These are phyloP conservation scores for Dryas drummondii DNA, from an alignment of 306 rosid genomes.

Conservation along the genomic window DNA sequence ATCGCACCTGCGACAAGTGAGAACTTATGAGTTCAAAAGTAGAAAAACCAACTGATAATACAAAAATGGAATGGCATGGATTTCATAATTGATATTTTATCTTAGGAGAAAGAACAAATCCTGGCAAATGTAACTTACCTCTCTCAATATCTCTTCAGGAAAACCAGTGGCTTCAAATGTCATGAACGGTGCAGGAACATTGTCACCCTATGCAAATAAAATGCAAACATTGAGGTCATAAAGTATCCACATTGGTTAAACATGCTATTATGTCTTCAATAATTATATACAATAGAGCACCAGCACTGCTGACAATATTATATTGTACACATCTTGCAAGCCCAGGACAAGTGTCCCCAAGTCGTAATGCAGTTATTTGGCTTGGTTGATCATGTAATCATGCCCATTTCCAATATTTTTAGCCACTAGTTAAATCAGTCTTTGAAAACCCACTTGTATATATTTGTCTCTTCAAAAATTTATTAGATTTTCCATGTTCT, in stretches of 20 bases:
- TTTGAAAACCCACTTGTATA: background rate
- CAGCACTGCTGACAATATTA: background rate
- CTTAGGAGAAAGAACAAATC: conserved; percentile 22
- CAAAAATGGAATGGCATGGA: conserved; percentile 30
- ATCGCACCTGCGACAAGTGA: conserved; percentile 99
- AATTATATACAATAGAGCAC: conserved; percentile 19
- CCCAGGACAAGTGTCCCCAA: too few species aligned
- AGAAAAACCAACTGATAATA: conserved; percentile 24
- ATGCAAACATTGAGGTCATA: conserved; percentile 27
- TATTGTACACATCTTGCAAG: background rate
- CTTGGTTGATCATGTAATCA: background rate
- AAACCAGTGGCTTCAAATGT: conserved; percentile 91
- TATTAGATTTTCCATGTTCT: background rate
- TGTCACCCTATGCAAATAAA: conserved; percentile 72
- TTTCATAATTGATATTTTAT: conserved; percentile 33
- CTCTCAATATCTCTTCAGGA: conserved; percentile 94
- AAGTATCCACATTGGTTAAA: background rate
- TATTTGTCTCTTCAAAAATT: background rate
- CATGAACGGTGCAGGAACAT: conserved; percentile 91
- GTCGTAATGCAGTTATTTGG: background rate
- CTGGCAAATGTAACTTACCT: conserved; percentile 53
- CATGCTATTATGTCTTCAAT: background rate
- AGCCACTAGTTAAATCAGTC: background rate
- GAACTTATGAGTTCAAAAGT: conserved; percentile 72
- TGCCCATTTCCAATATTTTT: background rate